A percentile compares a stretch with the other conserved stretches of the same genome.
phyloP scores from a whole-genome alignment of 306 rosid species.

The Quillaja saponaria region DNA sequence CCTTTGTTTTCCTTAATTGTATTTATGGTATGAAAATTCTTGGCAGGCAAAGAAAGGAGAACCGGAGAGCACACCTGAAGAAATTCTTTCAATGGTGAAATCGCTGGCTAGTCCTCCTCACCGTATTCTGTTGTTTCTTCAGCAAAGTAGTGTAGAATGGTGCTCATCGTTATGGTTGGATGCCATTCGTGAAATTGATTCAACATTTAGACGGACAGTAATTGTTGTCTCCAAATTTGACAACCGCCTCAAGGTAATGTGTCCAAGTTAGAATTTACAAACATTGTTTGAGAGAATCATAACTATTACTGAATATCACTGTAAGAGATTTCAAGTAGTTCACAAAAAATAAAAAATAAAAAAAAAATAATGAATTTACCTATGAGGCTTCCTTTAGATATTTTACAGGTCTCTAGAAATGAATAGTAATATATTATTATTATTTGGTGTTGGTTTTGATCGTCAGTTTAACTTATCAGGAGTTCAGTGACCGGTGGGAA shows the following conservation, averaged over 20 bases:
- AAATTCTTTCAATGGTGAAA: slow-evolving; percentile 94
- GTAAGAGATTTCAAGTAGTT: too few species aligned
- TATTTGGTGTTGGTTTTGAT: slow-evolving; percentile 26
- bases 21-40: slow-evolving; percentile 7
- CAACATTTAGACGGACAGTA: slow-evolving; percentile 71
- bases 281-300: too few species aligned
- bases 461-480: slow-evolving; percentile 49
- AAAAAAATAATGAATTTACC: too few species aligned
- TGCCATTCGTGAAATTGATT: slow-evolving; percentile 84
- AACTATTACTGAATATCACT: too few species aligned
- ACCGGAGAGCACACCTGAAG: slow-evolving; percentile 89
- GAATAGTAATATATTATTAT: not conserved
- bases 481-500: slow-evolving; percentile 92
- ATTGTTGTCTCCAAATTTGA: slow-evolving; percentile 96
- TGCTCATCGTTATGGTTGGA: slow-evolving; percentile 97
- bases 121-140: slow-evolving; percentile 88
- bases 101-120: slow-evolving; percentile 90
- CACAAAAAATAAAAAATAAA: too few species aligned
- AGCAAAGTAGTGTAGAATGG: slow-evolving; percentile 98
- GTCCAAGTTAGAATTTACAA: too few species aligned
- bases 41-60: slow-evolving; percentile 95
- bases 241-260: slow-evolving; percentile 94
- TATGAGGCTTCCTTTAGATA: too few species aligned
- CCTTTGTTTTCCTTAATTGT: not conserved
- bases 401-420: not conserved